Evolutionary conservation across 768 basidiomycete species (phyloP).

Genomic region (Paxillus ammoniavirescens): DNA sequence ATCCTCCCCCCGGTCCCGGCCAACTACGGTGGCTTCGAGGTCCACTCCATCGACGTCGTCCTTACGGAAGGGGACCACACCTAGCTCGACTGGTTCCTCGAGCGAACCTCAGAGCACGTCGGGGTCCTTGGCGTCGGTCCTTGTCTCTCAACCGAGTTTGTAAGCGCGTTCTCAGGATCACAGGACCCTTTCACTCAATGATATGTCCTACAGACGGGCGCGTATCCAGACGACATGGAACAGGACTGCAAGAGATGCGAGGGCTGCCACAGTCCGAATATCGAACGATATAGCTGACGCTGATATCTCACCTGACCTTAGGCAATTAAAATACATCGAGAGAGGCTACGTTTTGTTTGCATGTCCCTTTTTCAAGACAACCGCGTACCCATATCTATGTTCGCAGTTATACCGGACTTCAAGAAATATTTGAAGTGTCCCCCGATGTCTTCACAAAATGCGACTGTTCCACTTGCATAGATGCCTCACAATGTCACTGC

Average conservation of each 20-base stretch:
- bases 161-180: slow-evolving; percentile 1
- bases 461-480: slow-evolving; percentile 39
- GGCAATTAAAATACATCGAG: slow-evolving; percentile 53
- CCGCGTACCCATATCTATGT: slow-evolving; percentile 7
- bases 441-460: slow-evolving; percentile 42
- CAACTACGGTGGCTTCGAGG: not conserved
- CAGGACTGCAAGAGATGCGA: slow-evolving; percentile 19
- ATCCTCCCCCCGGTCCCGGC: slow-evolving; percentile 8
- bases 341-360: slow-evolving; percentile 49
- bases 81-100: slow-evolving; percentile 14
- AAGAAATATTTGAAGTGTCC: slow-evolving; percentile 22
- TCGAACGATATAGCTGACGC: slow-evolving; percentile 33
- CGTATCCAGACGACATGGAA: slow-evolving; percentile 32
- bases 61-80: slow-evolving; percentile 9
- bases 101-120: not conserved
- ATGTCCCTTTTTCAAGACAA: not conserved
- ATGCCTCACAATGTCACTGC: slow-evolving; percentile 43
- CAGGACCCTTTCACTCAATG: slow-evolving; percentile 3
- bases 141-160: slow-evolving; percentile 22
- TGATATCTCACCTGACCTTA: slow-evolving; percentile 41
- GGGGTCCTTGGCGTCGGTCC: slow-evolving; percentile 13
- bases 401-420: slow-evolving; percentile 17
- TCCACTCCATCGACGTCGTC: not conserved
- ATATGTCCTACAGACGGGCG: slow-evolving; percentile 16
- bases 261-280: slow-evolving; percentile 34